Evolutionary conservation across 2,329 filamentous ascomycete genomes (phyloP).

Genomic region (Podosphaera leucotricha): DNA sequence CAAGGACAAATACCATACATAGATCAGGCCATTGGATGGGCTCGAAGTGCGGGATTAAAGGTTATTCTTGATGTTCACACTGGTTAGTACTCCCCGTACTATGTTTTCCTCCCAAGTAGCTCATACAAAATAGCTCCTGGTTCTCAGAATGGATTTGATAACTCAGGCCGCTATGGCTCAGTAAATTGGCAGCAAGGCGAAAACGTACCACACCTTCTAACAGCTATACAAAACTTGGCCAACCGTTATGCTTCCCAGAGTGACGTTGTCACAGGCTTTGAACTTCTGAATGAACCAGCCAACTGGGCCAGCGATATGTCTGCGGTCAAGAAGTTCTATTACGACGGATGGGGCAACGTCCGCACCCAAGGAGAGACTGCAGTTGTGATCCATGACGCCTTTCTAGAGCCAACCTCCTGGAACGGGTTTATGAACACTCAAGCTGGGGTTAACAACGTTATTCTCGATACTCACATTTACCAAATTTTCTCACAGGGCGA

Average conservation of each 20-base stretch:
- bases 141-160: slow-evolving; percentile 38
- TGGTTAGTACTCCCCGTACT: slow-evolving; percentile 19
- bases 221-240: slow-evolving; percentile 18
- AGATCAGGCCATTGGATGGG: slow-evolving; percentile 34
- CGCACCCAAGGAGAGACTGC: slow-evolving; percentile 21
- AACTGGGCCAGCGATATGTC: slow-evolving; percentile 17
- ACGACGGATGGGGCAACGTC: slow-evolving; percentile 26
- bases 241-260: slow-evolving; percentile 18
- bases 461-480: slow-evolving; percentile 22
- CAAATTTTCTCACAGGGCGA: slow-evolving; percentile 19
- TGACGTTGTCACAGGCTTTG: slow-evolving; percentile 20
- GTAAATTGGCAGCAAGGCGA: slow-evolving; percentile 24
- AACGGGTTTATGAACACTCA: slow-evolving; percentile 38
- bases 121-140: slow-evolving; percentile 24
- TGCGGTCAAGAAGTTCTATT: slow-evolving; percentile 20
- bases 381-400: slow-evolving; percentile 35
- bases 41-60: slow-evolving; percentile 30
- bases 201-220: slow-evolving; percentile 17
- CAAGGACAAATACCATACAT: slow-evolving; percentile 34
- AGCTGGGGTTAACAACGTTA: slow-evolving; percentile 16
- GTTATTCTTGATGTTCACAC: slow-evolving; percentile 47
- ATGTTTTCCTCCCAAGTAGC: neutral
- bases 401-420: slow-evolving; percentile 29
- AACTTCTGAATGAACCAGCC: slow-evolving; percentile 21
- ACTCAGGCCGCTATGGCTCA: slow-evolving; percentile 27